Conservation (phyloP, 208 protist species). For the Leishmania martiniquensis region DNA sequence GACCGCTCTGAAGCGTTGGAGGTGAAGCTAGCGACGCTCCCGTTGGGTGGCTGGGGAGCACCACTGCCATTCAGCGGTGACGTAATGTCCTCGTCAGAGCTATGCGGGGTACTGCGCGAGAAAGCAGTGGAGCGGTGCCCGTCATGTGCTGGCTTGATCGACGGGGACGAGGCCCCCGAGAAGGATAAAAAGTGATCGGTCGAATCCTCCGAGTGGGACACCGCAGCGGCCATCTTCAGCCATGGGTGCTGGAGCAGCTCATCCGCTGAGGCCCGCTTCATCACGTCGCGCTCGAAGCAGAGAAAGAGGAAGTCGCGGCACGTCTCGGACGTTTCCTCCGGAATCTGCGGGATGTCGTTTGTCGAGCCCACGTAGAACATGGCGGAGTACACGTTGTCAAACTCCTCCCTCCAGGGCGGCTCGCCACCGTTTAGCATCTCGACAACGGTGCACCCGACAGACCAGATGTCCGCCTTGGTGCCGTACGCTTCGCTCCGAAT, state of each 20-base stretch:
- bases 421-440: slow-evolving; percentile 91
- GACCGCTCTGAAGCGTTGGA: slow-evolving; percentile 10
- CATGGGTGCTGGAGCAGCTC: slow-evolving; percentile 82
- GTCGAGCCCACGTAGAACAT: slow-evolving; percentile 84
- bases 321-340: slow-evolving; percentile 68
- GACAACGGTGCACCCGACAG: slow-evolving; percentile 91
- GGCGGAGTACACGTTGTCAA: slow-evolving; percentile 81
- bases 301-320: slow-evolving; percentile 72
- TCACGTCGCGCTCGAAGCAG: slow-evolving; percentile 80
- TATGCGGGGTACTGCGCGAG: slow-evolving; percentile 5
- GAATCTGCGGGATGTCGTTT: slow-evolving; percentile 68
- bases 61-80: slow-evolving; percentile 2
- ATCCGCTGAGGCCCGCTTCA: slow-evolving; percentile 65
- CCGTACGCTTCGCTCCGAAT: slow-evolving; percentile 85
- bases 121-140: not conserved
- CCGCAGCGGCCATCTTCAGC: slow-evolving; percentile 38
- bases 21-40: slow-evolving; percentile 15
- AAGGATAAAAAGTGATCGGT: slow-evolving; percentile 27
- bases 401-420: slow-evolving; percentile 76
- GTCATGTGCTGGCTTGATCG: slow-evolving; percentile 9
- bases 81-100: slow-evolving; percentile 21
- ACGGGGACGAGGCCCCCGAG: slow-evolving; percentile 18
- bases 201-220: slow-evolving; percentile 22
- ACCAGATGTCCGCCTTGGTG: slow-evolving; percentile 94
- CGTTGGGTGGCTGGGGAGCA: not conserved